Evolutionary conservation across 495 filamentous ascomycete species (phyloP).

Genomic region (Friedmanniomyces simplex): DNA sequence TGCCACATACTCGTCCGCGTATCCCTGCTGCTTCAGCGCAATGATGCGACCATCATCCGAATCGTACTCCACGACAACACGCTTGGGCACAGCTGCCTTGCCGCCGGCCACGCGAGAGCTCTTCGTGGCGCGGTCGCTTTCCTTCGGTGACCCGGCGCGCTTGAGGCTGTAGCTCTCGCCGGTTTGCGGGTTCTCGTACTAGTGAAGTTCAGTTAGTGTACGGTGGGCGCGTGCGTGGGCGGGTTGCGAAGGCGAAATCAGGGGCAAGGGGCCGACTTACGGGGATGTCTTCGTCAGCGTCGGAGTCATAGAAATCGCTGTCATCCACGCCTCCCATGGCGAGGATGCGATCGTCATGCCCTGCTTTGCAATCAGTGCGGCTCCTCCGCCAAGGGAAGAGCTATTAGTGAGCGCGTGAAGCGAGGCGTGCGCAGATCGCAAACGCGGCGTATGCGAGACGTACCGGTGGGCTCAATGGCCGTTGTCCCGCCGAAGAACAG

Average conservation of each 20-base stretch:
- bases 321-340: neutral
- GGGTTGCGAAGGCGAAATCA: too few relatives aligned
- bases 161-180: neutral
- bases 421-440: neutral
- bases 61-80: slow-evolving; percentile 7
- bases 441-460: neutral
- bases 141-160: neutral
- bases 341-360: neutral
- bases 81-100: slow-evolving; percentile 5
- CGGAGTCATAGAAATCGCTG: neutral
- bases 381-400: too few relatives aligned
- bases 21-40: slow-evolving; percentile 28
- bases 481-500: slow-evolving; percentile 3
- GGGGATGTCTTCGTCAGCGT: neutral
- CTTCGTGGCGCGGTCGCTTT: neutral
- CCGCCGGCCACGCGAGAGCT: neutral
- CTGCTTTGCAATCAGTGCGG: neutral
- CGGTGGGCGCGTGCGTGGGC: too few relatives aligned
- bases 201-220: neutral
- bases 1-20: slow-evolving; percentile 25
- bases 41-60: slow-evolving; percentile 32
- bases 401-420: neutral
- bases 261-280: neutral
- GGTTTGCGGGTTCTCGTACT: slow-evolving; percentile 5
- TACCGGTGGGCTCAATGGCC: neutral